These are phyloP conservation scores for Kuraishia ogatae DNA, from an alignment of 805 yeast species.

Conservation along the genomic window DNA sequence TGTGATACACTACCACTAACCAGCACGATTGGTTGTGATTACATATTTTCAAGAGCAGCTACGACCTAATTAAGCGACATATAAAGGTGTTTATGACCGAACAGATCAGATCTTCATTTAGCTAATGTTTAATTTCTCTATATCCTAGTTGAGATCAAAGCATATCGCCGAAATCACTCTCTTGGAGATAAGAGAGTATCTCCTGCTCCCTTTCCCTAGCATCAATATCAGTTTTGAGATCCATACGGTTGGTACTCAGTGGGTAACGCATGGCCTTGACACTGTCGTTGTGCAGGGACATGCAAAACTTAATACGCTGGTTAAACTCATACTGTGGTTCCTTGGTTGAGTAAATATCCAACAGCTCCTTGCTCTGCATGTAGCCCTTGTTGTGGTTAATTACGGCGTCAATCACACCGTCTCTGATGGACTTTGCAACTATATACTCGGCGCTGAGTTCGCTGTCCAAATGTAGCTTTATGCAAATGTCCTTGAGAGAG, in stretches of 20 bases:
- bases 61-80: too few relatives aligned
- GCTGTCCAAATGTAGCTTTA: constrained; percentile 83
- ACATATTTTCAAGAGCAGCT: too few relatives aligned
- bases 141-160: constrained; percentile 3
- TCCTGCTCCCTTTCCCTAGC: constrained; percentile 48
- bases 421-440: constrained; percentile 93
- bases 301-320: constrained; percentile 89
- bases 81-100: too few relatives aligned
- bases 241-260: constrained; percentile 39
- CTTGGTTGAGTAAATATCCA: constrained; percentile 79
- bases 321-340: constrained; percentile 85
- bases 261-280: constrained; percentile 96
- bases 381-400: constrained; percentile 86
- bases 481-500: constrained; percentile 87
- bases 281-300: constrained; percentile 81
- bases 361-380: constrained; percentile 82
- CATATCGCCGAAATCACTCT: constrained; percentile 45
- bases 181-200: constrained; percentile 29
- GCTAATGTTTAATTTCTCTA: not conserved
- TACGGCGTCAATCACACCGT: constrained; percentile 93
- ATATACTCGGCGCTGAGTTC: constrained; percentile 96
- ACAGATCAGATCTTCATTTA: too few relatives aligned
- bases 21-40: too few relatives aligned
- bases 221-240: constrained; percentile 41
- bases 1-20: not conserved